Conservation (phyloP, 108 stramenopile species). For the Nannochloropsis salina region DNA sequence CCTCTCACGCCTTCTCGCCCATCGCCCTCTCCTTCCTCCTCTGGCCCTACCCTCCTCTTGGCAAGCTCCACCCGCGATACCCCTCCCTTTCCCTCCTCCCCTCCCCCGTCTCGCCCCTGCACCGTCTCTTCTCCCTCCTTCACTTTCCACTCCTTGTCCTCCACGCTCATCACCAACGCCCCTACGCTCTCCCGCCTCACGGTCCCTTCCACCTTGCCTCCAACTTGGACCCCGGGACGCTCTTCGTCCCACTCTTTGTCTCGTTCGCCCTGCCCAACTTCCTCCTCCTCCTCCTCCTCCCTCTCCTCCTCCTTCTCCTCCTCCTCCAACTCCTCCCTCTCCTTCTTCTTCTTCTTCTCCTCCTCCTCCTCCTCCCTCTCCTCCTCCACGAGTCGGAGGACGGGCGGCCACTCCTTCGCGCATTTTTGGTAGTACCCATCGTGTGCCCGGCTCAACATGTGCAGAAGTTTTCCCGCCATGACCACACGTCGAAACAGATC, state of each 20-base stretch:
- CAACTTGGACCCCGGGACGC: not conserved
- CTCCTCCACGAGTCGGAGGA: not conserved
- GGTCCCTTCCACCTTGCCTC: not conserved
- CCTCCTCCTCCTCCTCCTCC: slow-evolving; percentile 12
- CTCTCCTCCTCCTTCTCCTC: not conserved
- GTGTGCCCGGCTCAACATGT: not conserved
- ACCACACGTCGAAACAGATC: not conserved
- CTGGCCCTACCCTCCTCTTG: not conserved
- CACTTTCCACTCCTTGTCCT: not conserved
- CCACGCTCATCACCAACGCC: not conserved
- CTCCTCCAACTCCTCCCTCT: not conserved
- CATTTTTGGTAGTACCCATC: not conserved
- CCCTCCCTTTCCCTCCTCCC: not conserved
- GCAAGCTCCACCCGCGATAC: not conserved
- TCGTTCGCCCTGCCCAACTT: not conserved
- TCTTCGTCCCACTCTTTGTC: not conserved
- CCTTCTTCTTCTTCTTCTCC: not conserved
- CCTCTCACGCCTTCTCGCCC: not conserved
- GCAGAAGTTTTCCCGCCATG: not conserved
- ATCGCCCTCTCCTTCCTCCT: not conserved
- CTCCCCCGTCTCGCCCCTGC: not conserved
- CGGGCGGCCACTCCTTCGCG: not conserved
- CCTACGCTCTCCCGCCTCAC: not conserved
- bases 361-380: not conserved
- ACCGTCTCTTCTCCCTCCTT: not conserved